These are phyloP conservation scores for Pseudocercospora macadamiae DNA, from an alignment of 2,329 filamentous ascomycete genomes.

Conservation along the genomic window DNA sequence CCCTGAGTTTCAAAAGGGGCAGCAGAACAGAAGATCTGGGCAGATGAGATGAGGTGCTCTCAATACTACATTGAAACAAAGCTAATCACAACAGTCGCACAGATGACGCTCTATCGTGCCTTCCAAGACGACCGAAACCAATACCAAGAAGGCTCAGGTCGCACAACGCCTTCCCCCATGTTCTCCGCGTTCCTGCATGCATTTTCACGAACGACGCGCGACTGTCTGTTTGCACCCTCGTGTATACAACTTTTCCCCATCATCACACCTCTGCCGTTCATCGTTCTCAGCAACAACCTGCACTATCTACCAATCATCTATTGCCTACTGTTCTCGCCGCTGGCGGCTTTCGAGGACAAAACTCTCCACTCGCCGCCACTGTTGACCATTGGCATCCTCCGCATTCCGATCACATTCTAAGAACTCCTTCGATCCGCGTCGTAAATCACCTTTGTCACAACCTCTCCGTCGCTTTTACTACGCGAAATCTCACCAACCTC, in stretches of 20 bases:
- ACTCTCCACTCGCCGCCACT: background rate
- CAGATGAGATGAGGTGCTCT: background rate
- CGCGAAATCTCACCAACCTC: background rate
- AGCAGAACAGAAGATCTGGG: background rate
- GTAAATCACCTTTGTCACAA: background rate
- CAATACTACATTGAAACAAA: background rate
- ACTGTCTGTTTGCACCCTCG: no score
- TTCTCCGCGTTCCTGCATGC: background rate
- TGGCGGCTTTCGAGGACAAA: background rate
- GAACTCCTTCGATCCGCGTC: background rate
- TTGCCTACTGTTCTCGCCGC: slow-evolving; percentile 4
- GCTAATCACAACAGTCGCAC: no score
- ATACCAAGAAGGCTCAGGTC: background rate
- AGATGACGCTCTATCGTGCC: background rate
- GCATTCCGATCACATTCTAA: slow-evolving; percentile 6
- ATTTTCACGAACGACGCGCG: background rate
- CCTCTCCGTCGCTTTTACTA: background rate
- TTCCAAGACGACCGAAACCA: background rate
- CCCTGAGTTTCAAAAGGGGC: no score
- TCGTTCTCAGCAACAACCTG: background rate
- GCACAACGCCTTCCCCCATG: background rate
- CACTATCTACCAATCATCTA: background rate
- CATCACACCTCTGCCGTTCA: no score
- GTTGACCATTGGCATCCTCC: background rate
- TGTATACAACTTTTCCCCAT: no score